Evolutionary conservation across 208 protist species (phyloP).

Genomic region (Acanthamoeba culbertsoni): DNA sequence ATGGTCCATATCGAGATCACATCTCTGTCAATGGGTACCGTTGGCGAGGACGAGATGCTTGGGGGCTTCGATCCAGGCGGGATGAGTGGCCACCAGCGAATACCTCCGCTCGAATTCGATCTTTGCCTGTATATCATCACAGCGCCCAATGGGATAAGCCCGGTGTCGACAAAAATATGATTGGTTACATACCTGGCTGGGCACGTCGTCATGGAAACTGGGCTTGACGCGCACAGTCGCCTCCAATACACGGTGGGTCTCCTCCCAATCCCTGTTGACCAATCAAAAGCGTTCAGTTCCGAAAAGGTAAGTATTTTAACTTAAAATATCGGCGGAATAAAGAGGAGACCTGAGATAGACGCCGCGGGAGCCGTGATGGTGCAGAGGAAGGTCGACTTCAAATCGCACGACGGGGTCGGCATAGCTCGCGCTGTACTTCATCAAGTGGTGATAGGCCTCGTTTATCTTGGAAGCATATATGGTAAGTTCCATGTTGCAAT

Average conservation of each 20-base stretch:
- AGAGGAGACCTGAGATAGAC: conserved; percentile 1
- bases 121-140: background rate
- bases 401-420: conserved; percentile 10
- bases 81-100: background rate
- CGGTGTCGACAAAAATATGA: background rate
- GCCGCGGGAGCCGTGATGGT: background rate
- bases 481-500: background rate
- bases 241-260: conserved; percentile 34
- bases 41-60: conserved; percentile 25
- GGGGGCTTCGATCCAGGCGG: conserved; percentile 34
- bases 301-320: too few species aligned
- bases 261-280: conserved; percentile 37
- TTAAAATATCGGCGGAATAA: background rate
- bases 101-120: conserved; percentile 47
- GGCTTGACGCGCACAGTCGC: background rate
- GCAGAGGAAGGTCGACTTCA: conserved; percentile 27
- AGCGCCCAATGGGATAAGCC: background rate
- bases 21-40: background rate
- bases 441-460: conserved; percentile 32
- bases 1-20: too few species aligned
- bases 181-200: background rate
- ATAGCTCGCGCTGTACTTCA: conserved; percentile 33
- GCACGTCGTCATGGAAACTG: conserved; percentile 52
- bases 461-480: background rate
- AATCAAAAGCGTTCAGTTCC: background rate